Conservation (phyloP, 192 early-diverging fungal genomes). For the Rhizophagus sp. region DNA sequence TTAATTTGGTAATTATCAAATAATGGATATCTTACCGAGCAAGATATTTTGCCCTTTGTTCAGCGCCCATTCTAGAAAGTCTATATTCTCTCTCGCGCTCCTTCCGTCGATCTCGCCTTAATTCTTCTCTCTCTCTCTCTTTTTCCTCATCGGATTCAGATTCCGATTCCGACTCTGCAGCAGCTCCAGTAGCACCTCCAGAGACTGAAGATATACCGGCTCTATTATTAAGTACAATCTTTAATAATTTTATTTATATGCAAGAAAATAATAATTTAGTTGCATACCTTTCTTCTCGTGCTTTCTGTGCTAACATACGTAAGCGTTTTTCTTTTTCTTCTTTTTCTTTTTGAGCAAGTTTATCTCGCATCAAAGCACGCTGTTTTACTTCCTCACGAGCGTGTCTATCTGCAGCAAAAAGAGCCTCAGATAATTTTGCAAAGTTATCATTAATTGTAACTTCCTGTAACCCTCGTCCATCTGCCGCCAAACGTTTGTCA, state of each 20-base stretch:
- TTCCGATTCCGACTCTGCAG: slow-evolving; percentile 43
- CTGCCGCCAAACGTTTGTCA: slow-evolving; percentile 97
- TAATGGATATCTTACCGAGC: slow-evolving; percentile 46
- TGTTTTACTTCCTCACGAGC: slow-evolving; percentile 93
- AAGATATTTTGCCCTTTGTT: slow-evolving; percentile 78
- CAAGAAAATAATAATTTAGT: slow-evolving; percentile 22
- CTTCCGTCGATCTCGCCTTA: slow-evolving; percentile 79
- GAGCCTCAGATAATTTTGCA: slow-evolving; percentile 92
- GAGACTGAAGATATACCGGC: slow-evolving; percentile 40
- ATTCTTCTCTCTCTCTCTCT: slow-evolving; percentile 79
- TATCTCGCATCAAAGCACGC: slow-evolving; percentile 87
- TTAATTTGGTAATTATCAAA: neutral
- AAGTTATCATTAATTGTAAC: slow-evolving; percentile 93
- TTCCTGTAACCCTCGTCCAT: slow-evolving; percentile 94
- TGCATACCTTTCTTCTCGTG: slow-evolving; percentile 80
- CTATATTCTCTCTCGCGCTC: slow-evolving; percentile 86
- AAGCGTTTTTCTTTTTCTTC: slow-evolving; percentile 90
- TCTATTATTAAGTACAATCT: slow-evolving; percentile 25
- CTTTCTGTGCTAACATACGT: slow-evolving; percentile 86
- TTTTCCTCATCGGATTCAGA: slow-evolving; percentile 60
- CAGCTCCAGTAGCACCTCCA: slow-evolving; percentile 2
- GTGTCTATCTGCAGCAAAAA: slow-evolving; percentile 89
- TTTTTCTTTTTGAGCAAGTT: slow-evolving; percentile 92
- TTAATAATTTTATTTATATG: slow-evolving; percentile 11
- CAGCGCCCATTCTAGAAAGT: slow-evolving; percentile 85